Evolutionary conservation across 805 yeast genomes (phyloP), one percentile per base, ranked within the genome.

Genomic region (Candida pini): DNA sequence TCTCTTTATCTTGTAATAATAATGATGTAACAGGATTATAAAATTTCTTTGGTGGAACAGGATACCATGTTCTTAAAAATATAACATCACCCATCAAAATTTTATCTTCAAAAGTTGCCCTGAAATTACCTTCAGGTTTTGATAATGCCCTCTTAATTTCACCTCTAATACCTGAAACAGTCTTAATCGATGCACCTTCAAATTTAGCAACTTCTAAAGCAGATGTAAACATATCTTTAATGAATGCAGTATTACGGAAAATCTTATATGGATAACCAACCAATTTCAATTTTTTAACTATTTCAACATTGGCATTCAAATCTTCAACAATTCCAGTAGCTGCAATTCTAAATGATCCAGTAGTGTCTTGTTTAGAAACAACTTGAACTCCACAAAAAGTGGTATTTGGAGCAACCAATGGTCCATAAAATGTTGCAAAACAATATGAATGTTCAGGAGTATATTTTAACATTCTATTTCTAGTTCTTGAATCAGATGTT

Each of bases 401-500:
- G 0, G 98, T 90, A 55, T 90, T 90, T 26, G 98, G 98, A 2
- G 97, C 87, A 33, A 90, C 96, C 36, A 92, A 69, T 9, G 99
- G 99, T 2, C 98, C 98, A 54, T 88, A 92, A 60, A 92, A 88
- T 21, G 96, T 82, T 1, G 96, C 97, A 55, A 81, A 79, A 69
- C 98, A 92, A 58, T 83, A 90, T 17, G 96, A 86, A 60, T 92
- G 99, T 55, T 92, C 99, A 6, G 98, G 98, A 0, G 98, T 92
- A 58, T 92, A 92, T 57, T 92, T 92, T 63, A 92, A 72, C 96
- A 92, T 86, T 66, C 98, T 81, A 53, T 89, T 90, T 68, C 99
- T 76, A 10, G 99, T 92, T 64, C 99, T 74, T 6, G 98, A 92
- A 61, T 92, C 99, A 6, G 95, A 78, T 0, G 98, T 92, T 4